Evolutionary conservation across 495 filamentous ascomycete species (phyloP).

Genomic region (Aspergillus funiculosus): DNA sequence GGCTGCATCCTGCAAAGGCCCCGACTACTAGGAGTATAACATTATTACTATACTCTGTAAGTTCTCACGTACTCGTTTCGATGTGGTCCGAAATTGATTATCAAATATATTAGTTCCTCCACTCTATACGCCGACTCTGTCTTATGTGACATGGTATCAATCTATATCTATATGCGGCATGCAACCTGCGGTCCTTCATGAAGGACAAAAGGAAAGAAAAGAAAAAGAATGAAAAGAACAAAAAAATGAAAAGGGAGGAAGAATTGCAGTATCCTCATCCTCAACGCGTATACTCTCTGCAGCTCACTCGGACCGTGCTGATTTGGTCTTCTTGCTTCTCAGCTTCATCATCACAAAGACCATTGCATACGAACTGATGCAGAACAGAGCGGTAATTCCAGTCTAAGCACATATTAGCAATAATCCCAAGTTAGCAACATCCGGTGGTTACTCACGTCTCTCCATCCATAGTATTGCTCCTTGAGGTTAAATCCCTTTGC

Average conservation of each 20-base stretch:
- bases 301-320: constrained; percentile 22
- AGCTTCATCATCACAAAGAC: constrained; percentile 44
- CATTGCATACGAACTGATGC: constrained; percentile 34
- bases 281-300: neutral
- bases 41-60: too few relatives aligned
- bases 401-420: constrained; percentile 25
- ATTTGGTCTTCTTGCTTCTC: constrained; percentile 42
- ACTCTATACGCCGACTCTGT: too few relatives aligned
- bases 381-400: constrained; percentile 40
- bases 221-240: neutral
- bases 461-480: constrained; percentile 40
- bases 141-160: too few relatives aligned
- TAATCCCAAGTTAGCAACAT: neutral
- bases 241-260: too few relatives aligned
- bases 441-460: constrained; percentile 31
- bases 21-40: too few relatives aligned
- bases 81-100: neutral
- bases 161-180: too few relatives aligned
- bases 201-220: neutral
- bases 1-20: too few relatives aligned
- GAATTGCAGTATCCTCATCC: too few relatives aligned
- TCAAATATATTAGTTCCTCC: too few relatives aligned
- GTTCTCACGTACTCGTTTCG: too few relatives aligned
- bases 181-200: too few relatives aligned
- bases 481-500: constrained; percentile 36